Evolutionary conservation across 73 alveolate genomes (phyloP).

Genomic region (Paramecium octaurelia): DNA sequence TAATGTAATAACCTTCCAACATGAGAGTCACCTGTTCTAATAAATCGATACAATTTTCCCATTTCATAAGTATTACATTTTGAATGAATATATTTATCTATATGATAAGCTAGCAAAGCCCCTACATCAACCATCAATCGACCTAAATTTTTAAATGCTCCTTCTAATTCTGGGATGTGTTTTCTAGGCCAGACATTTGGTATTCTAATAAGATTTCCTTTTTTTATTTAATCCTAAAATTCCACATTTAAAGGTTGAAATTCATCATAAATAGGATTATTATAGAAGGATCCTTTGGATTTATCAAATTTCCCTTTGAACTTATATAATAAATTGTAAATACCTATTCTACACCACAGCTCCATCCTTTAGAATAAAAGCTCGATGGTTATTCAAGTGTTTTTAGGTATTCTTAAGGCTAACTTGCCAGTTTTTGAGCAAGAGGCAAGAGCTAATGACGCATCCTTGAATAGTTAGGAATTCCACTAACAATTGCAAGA

Average conservation of each 20-base stretch:
- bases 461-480: conserved; percentile 66
- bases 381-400: conserved; percentile 67
- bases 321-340: background rate
- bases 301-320: conserved; percentile 71
- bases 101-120: conserved; percentile 63
- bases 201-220: conserved; percentile 26
- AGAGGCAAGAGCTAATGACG: conserved; percentile 66
- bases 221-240: conserved; percentile 31
- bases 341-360: conserved; percentile 76
- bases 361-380: conserved; percentile 75
- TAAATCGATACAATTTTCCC: conserved; percentile 56
- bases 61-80: conserved; percentile 41
- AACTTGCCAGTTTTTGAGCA: conserved; percentile 64
- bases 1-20: conserved; percentile 78
- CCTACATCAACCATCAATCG: conserved; percentile 65
- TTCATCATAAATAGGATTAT: conserved; percentile 68
- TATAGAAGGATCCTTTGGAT: conserved; percentile 77
- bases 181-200: conserved; percentile 71
- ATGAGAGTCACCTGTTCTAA: conserved; percentile 58
- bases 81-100: conserved; percentile 65
- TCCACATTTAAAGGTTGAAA: conserved; percentile 1
- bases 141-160: conserved; percentile 69
- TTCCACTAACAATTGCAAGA: conserved; percentile 54
- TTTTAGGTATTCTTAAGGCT: conserved; percentile 57
- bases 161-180: conserved; percentile 67